Conservation (phyloP, 2,329 filamentous ascomycete species). For the Botrytis fabae region DNA sequence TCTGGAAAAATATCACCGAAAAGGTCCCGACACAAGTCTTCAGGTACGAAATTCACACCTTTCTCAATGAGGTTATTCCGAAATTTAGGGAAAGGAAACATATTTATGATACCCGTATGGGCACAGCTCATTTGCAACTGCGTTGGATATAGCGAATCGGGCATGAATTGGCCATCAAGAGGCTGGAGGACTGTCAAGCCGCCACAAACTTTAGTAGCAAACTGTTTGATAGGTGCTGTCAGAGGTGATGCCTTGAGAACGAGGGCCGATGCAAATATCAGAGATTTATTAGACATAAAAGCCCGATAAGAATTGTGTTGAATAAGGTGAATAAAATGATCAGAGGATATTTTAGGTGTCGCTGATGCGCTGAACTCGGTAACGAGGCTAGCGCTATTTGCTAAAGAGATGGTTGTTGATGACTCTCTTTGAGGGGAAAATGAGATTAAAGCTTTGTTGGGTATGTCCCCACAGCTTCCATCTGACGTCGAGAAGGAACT, state of each 20-base stretch:
- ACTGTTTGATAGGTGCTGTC: constrained; percentile 18
- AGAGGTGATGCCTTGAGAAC: constrained; percentile 19
- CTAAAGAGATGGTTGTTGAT: background rate
- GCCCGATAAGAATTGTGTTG: constrained; percentile 29
- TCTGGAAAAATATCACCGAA: constrained; percentile 28
- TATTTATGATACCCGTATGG: constrained; percentile 26
- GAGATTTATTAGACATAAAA: constrained; percentile 27
- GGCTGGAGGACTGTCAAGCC: constrained; percentile 23
- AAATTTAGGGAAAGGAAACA: constrained; percentile 31
- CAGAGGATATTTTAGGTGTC: constrained; percentile 24
- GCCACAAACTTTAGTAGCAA: constrained; percentile 23
- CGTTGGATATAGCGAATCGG: background rate
- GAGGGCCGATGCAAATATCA: constrained; percentile 22
- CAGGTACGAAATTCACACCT: constrained; percentile 24
- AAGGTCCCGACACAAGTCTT: constrained; percentile 25
- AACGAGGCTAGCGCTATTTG: background rate
- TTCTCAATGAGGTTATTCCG: constrained; percentile 32
- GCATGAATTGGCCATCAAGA: constrained; percentile 2
- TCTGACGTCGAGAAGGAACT: background rate
- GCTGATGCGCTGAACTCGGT: background rate
- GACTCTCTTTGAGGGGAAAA: background rate
- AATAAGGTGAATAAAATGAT: constrained; percentile 31
- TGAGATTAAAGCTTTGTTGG: background rate
- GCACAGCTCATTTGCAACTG: background rate
- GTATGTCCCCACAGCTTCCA: background rate